Percentiles rank a stretch among this genome's conserved stretches.
Conservation (phyloP, 495 filamentous ascomycete species). For the Podospora sp. region DNA sequence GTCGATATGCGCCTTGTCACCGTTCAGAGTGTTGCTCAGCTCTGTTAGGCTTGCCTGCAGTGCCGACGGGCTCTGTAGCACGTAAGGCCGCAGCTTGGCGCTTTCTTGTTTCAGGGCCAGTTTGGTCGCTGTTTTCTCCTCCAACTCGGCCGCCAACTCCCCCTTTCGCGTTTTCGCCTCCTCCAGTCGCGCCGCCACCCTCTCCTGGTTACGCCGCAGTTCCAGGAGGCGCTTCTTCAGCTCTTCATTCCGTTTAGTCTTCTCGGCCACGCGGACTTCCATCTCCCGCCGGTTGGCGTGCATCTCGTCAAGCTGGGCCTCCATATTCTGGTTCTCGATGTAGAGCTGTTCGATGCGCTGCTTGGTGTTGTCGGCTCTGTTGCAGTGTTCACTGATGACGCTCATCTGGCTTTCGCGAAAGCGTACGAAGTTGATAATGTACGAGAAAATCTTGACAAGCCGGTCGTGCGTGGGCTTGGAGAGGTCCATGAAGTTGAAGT, state of each 20-base stretch:
- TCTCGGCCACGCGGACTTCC: constrained; percentile 77
- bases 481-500: constrained; percentile 90
- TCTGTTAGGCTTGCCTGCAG: constrained; percentile 82
- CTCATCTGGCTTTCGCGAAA: constrained; percentile 88
- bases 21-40: constrained; percentile 70
- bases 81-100: constrained; percentile 87
- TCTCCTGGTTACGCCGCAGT: constrained; percentile 73
- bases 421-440: constrained; percentile 96
- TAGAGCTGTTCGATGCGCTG: constrained; percentile 83
- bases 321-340: constrained; percentile 82
- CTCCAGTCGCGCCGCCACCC: constrained; percentile 75
- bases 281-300: constrained; percentile 71
- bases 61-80: constrained; percentile 79
- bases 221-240: constrained; percentile 77
- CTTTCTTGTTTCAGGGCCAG: constrained; percentile 69
- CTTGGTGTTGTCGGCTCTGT: constrained; percentile 83
- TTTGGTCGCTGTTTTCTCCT: constrained; percentile 74
- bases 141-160: constrained; percentile 68
- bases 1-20: constrained; percentile 83
- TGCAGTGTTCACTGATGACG: constrained; percentile 88
- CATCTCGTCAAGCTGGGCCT: constrained; percentile 79
- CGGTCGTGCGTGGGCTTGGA: constrained; percentile 85
- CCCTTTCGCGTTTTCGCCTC: constrained; percentile 71
- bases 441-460: constrained; percentile 88
- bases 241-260: constrained; percentile 79